A percentile compares a stretch with the other conserved stretches of the same genome.
Evolutionary conservation across 257 asterid species (phyloP).

Genomic region (Leptodermis oblonga): DNA sequence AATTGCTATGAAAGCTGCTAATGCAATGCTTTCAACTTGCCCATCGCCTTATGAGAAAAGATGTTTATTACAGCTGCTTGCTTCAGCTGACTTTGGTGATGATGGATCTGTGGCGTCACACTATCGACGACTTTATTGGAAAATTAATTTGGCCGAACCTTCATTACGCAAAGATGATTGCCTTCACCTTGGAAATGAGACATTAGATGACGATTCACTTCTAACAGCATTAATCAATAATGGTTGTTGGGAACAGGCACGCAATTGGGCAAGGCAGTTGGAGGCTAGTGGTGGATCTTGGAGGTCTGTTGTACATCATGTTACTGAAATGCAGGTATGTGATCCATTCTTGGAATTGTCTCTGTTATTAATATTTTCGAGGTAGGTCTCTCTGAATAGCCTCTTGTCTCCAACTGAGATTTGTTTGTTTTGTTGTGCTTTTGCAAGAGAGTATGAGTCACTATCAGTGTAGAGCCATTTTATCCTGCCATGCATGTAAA

Average conservation of each 20-base stretch:
- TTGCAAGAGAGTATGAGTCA: not conserved
- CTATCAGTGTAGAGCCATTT: not conserved
- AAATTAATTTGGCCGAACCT: slow-evolving; percentile 95
- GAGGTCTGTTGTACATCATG: slow-evolving; percentile 83
- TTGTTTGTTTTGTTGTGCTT: not conserved
- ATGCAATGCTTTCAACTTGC: slow-evolving; percentile 74
- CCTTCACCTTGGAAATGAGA: slow-evolving; percentile 76
- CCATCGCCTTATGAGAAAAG: slow-evolving; percentile 90
- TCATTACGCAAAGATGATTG: slow-evolving; percentile 71
- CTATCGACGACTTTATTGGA: slow-evolving; percentile 74
- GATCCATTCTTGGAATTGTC: not conserved
- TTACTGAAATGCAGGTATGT: slow-evolving; percentile 92
- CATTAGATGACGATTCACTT: slow-evolving; percentile 81
- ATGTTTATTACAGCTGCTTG: slow-evolving; percentile 87
- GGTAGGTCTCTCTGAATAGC: not conserved
- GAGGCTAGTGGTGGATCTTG: slow-evolving; percentile 89
- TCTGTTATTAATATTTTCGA: not conserved
- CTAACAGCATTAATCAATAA: slow-evolving; percentile 66
- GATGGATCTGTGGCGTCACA: slow-evolving; percentile 72
- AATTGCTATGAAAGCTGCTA: slow-evolving; percentile 87
- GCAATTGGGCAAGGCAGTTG: slow-evolving; percentile 89
- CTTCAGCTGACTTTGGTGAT: slow-evolving; percentile 86
- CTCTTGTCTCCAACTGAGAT: slow-evolving; percentile 2
- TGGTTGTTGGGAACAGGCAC: slow-evolving; percentile 98
- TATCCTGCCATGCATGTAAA: not conserved